Conservation (phyloP, 2,329 filamentous ascomycete genomes). For the Trichoderma breve region DNA sequence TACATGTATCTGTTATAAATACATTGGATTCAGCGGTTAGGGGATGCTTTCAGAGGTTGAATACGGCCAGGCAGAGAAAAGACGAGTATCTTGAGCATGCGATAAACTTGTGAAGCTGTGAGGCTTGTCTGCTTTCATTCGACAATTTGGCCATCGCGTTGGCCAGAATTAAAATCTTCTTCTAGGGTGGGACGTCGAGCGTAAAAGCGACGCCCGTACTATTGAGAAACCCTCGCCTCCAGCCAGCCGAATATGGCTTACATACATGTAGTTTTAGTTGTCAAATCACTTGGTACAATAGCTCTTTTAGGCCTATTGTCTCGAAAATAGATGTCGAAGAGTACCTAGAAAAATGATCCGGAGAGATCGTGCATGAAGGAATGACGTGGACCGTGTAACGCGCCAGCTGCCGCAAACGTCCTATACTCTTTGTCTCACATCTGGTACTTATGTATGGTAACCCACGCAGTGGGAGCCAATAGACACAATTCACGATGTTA, state of each 20-base stretch:
- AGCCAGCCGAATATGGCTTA: not conserved
- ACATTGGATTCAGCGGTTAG: not conserved
- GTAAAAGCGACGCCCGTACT: not conserved
- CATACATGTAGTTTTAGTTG: not conserved
- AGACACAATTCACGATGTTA: not conserved
- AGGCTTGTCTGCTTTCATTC: not conserved
- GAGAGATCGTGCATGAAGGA: not conserved
- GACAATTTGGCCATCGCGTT: not conserved
- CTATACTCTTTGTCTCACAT: not conserved
- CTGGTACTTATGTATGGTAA: not conserved
- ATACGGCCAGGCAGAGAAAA: not conserved
- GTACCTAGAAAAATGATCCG: not conserved
- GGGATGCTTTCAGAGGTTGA: not conserved
- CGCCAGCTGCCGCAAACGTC: not conserved
- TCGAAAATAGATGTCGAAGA: not conserved
- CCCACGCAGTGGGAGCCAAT: not conserved
- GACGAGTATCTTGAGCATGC: not conserved
- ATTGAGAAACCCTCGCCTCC: not conserved
- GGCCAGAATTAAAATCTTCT: not conserved
- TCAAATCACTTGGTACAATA: not conserved
- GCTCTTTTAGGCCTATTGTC: not conserved
- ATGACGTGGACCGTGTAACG: not conserved
- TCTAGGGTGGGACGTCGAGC: not conserved
- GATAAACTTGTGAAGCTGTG: not conserved
- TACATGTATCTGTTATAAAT: no score